These are phyloP conservation scores for Heracleum sosnowskyi DNA, from an alignment of 129 eudicot species.

Conservation along the genomic window DNA sequence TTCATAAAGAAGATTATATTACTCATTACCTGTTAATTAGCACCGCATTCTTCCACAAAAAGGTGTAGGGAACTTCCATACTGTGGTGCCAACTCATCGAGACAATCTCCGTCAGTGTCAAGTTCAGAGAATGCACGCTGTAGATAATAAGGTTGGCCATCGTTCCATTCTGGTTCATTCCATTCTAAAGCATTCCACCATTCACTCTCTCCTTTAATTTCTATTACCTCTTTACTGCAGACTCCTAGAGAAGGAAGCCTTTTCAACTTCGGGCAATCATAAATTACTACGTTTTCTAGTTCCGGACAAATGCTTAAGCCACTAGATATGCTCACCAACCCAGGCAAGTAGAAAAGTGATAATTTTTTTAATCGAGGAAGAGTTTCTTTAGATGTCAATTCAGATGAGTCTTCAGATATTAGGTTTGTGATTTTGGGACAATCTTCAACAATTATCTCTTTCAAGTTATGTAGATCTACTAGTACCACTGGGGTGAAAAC, in stretches of 20 bases:
- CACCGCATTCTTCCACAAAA: no score
- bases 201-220: conserved; percentile 26
- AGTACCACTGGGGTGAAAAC: conserved; percentile 8
- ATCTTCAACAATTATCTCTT: conserved; percentile 13
- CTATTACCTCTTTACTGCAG: neutral
- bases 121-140: no score
- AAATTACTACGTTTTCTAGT: conserved; percentile 21
- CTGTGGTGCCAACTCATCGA: no score
- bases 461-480: conserved; percentile 5
- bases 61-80: no score
- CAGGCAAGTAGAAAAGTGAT: conserved; percentile 32
- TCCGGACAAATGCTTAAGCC: conserved; percentile 15
- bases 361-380: conserved; percentile 18
- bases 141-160: neutral
- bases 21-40: no score
- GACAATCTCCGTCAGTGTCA: no score
- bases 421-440: neutral
- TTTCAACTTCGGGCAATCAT: conserved; percentile 29
- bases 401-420: conserved; percentile 20
- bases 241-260: conserved; percentile 12
- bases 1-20: no score
- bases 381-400: conserved; percentile 4
- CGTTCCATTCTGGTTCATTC: neutral
- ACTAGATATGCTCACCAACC: conserved; percentile 18
- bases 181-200: conserved; percentile 33